Percentiles rank a stretch among this genome's conserved stretches.
Conservation (phyloP, 2,329 filamentous ascomycete genomes). For the Fusarium tupiense region DNA sequence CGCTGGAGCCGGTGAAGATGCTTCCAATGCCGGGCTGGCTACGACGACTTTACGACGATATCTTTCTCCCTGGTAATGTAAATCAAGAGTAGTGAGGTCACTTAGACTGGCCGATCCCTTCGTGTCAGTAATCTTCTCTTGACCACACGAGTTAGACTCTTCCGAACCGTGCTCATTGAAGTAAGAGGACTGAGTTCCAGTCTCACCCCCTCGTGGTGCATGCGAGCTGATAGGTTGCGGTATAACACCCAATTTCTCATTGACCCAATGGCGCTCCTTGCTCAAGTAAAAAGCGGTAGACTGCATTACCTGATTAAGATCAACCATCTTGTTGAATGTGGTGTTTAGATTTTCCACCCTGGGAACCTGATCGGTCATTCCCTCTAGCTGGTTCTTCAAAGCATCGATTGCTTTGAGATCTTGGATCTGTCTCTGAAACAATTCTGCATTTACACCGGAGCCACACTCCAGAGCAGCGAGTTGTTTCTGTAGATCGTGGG, state of each 20-base stretch:
- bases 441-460: conserved; percentile 22
- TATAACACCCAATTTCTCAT: conserved; percentile 31
- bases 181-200: neutral
- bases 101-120: neutral
- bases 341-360: conserved; percentile 39
- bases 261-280: conserved; percentile 45
- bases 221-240: neutral
- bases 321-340: conserved; percentile 40
- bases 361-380: conserved; percentile 38
- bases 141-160: neutral
- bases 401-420: conserved; percentile 43
- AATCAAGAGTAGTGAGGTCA: neutral
- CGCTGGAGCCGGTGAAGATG: conserved; percentile 37
- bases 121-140: neutral
- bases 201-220: neutral
- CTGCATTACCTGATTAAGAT: conserved; percentile 43
- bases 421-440: conserved; percentile 42
- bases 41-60: conserved; percentile 47
- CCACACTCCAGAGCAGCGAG: conserved; percentile 37
- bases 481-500: conserved; percentile 25
- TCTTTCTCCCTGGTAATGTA: conserved; percentile 6
- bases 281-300: conserved; percentile 44
- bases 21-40: conserved; percentile 42
- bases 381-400: conserved; percentile 40
- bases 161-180: neutral